phyloP scores from a whole-genome alignment of 2,329 filamentous ascomycete species.

The Reticulascus tulasneorum region DNA sequence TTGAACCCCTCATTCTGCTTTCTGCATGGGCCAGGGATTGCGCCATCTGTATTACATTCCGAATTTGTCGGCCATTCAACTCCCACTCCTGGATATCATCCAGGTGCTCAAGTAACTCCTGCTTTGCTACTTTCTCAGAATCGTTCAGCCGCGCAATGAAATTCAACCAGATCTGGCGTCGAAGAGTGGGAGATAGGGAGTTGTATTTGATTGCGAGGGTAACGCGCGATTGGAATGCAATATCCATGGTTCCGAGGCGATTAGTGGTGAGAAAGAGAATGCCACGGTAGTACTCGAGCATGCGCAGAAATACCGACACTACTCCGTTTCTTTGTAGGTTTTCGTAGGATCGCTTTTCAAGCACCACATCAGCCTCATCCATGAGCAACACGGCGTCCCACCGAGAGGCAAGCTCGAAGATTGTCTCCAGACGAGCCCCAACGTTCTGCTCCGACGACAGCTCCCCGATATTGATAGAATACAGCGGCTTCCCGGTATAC shows the following conservation, averaged over 20 bases:
- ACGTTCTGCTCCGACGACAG: constrained; percentile 63
- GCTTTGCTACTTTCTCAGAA: neutral
- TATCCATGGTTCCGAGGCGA: constrained; percentile 38
- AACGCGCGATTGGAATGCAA: constrained; percentile 40
- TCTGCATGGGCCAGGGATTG: constrained; percentile 28
- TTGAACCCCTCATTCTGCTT: too few relatives aligned
- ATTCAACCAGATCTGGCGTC: neutral
- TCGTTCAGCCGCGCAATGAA: neutral
- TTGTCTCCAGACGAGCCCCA: constrained; percentile 51
- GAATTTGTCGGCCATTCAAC: constrained; percentile 48
- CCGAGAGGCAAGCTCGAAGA: constrained; percentile 54
- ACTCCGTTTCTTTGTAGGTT: constrained; percentile 25
- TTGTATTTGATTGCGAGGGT: constrained; percentile 11
- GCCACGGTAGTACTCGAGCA: constrained; percentile 42
- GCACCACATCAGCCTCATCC: constrained; percentile 37
- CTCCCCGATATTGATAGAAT: constrained; percentile 58
- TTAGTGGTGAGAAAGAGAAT: constrained; percentile 46
- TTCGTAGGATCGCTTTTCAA: constrained; percentile 27
- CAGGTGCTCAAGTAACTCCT: constrained; percentile 17
- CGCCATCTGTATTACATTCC: constrained; percentile 40
- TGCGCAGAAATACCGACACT: constrained; percentile 33
- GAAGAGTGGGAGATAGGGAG: neutral
- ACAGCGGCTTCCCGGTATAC: constrained; percentile 45
- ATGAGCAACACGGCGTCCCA: constrained; percentile 57
- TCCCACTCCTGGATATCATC: constrained; percentile 33